phyloP scores from a whole-genome alignment of 441 rosid genomes.

The Macaranga tanarius region DNA sequence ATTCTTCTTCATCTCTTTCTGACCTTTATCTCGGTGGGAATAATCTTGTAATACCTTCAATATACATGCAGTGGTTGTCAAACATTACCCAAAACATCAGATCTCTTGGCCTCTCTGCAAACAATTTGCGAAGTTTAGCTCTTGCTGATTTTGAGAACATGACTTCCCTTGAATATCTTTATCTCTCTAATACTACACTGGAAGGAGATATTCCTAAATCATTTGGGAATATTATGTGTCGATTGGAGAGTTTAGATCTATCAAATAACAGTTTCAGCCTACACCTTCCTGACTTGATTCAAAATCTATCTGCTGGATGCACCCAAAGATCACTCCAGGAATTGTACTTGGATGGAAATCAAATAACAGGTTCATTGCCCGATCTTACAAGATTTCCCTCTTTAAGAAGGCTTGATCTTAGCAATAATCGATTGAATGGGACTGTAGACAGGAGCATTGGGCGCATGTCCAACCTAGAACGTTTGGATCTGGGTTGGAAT shows the following conservation, averaged over 20 bases:
- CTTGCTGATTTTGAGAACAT: neutral
- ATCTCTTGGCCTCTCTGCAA: neutral
- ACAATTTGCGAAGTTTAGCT: slow-evolving; percentile 3
- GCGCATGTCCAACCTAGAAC: slow-evolving; percentile 7
- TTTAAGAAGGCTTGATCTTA: neutral
- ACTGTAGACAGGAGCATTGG: slow-evolving; percentile 20
- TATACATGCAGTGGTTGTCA: neutral
- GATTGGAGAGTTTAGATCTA: neutral
- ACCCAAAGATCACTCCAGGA: slow-evolving; percentile 9
- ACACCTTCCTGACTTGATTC: neutral
- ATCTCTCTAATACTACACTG: slow-evolving; percentile 15
- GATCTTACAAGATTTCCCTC: slow-evolving; percentile 12
- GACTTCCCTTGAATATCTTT: slow-evolving; percentile 5
- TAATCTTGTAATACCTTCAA: neutral
- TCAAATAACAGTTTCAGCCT: neutral
- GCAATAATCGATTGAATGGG: slow-evolving; percentile 12
- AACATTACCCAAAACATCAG: neutral
- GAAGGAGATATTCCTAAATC: slow-evolving; percentile 9
- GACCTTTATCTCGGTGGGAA: neutral
- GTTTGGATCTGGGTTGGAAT: slow-evolving; percentile 13
- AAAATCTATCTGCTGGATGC: slow-evolving; percentile 12
- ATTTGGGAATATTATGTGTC: slow-evolving; percentile 8
- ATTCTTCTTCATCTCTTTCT: slow-evolving; percentile 18
- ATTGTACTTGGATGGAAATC: neutral
- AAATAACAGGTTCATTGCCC: slow-evolving; percentile 14